Base-by-base conservation (phyloP, 2,329 filamentous ascomycete species). In the Diaporthe aspalathi region DNA sequence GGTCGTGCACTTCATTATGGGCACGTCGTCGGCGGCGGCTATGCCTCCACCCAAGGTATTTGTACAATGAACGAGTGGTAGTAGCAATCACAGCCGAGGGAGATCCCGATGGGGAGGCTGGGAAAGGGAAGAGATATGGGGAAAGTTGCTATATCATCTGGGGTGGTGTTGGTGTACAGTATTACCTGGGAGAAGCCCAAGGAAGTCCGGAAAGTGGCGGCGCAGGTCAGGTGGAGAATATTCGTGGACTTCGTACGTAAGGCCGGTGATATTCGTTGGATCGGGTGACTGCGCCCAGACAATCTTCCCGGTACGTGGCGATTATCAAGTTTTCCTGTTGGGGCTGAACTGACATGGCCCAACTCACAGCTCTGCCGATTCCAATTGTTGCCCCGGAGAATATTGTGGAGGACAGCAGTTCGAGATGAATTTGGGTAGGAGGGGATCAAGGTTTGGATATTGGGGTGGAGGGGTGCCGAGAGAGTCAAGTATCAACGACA, bases 1-100 rank as follows among this genome's bases (percentile, higher is more conserved):
- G 70, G 75, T 76, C 63, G 75, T 73, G 5, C 76, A 74, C 75
- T 78, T 85, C 84, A 85, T 86, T 38, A 22, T 79, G 49, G 35
- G 35, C 8, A n/a, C 32, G n/a, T 63, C 6, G 53, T 60, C 20
- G 70, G 53, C 17, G 52, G 40, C 9, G 43, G 17, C 22, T n/a
- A 38, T 29, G 32, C 27, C 40, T 43, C 45, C 40, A 49, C 20
- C 52, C 50, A 29, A 8, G 65, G 32, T 57, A 11, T 38, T 52
- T 20, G 47, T 69, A 40, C 14, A 29, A 27, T 16, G n/a, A 50
- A n/a, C 22, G 22, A 43, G 29, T 40, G 35, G 22, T 29, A 35
- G 22, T 22, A 22, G 40, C 12, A 35, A 40, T 47, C 62, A 50
- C 60, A 63, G 60, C 60, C 43, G 60, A 11, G 16, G 22, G 32